Conservation (phyloP, 2,329 filamentous ascomycete species). For the Paraphoma chrysanthemicola region DNA sequence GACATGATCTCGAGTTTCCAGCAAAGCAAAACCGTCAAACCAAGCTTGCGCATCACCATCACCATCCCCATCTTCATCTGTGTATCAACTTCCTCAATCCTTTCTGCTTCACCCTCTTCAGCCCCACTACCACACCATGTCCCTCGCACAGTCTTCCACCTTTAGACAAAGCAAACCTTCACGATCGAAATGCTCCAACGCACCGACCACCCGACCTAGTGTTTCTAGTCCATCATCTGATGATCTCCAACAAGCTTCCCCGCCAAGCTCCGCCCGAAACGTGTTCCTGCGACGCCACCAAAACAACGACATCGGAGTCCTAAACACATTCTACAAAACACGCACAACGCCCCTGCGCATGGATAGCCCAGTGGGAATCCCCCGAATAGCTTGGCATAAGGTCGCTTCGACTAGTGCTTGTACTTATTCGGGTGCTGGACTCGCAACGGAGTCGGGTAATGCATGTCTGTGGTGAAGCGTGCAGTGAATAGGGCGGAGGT, state of each 20-base stretch:
- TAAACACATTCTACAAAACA: slow-evolving; percentile 31
- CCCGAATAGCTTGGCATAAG: slow-evolving; percentile 14
- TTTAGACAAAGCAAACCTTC: no score
- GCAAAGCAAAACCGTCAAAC: no score
- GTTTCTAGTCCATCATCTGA: slow-evolving; percentile 25
- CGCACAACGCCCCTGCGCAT: slow-evolving; percentile 5
- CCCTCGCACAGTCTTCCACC: no score
- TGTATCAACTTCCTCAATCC: no score
- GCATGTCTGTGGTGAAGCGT: slow-evolving; percentile 24
- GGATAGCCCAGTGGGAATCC: slow-evolving; percentile 16
- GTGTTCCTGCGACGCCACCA: slow-evolving; percentile 35
- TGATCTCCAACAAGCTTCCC: slow-evolving; percentile 30
- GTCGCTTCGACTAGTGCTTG: no score
- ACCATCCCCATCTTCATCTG: no score
- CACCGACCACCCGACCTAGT: slow-evolving; percentile 12
- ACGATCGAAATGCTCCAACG: not conserved
- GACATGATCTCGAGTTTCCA: no score
- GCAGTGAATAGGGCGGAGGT: no score
- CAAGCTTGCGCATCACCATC: no score
- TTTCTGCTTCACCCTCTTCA: no score
- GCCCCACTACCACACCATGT: no score
- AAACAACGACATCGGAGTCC: slow-evolving; percentile 36
- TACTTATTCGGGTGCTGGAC: no score
- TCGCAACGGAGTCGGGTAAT: slow-evolving; percentile 12
- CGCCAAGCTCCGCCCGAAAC: slow-evolving; percentile 42